Evolutionary conservation across 345 rosid species (phyloP).

Genomic region (Limnanthes douglasii): DNA sequence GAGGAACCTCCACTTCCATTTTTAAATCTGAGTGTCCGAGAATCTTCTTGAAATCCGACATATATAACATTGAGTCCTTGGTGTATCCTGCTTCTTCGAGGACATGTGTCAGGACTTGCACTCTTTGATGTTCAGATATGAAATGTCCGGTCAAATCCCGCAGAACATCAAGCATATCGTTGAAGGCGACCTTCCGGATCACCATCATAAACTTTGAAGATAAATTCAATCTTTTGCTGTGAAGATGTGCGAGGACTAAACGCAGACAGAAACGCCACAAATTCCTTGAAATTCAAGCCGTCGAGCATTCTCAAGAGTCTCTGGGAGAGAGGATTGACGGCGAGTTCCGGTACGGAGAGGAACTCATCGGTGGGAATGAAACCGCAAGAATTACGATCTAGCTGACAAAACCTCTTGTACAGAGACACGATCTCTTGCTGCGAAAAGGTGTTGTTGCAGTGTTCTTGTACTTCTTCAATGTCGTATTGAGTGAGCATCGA

Average conservation of each 20-base stretch:
- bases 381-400: constrained; percentile 61
- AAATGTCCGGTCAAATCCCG: constrained; percentile 70
- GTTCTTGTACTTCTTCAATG: constrained; percentile 81
- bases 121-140: constrained; percentile 59
- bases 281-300: constrained; percentile 78
- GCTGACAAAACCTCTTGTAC: constrained; percentile 74
- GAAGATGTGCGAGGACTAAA: constrained; percentile 57
- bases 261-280: constrained; percentile 83
- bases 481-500: constrained; percentile 93
- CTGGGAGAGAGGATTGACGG: constrained; percentile 83
- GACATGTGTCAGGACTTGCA: constrained; percentile 60
- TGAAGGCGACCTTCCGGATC: constrained; percentile 64
- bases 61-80: constrained; percentile 33
- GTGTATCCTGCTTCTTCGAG: constrained; percentile 69
- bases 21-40: constrained; percentile 39
- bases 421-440: constrained; percentile 80
- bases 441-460: constrained; percentile 61
- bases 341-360: constrained; percentile 76
- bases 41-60: constrained; percentile 60
- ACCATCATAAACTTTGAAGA: constrained; percentile 76
- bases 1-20: constrained; percentile 79
- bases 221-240: constrained; percentile 57
- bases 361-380: constrained; percentile 78
- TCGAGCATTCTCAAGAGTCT: constrained; percentile 72
- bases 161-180: constrained; percentile 64